Evolutionary conservation across 108 stramenopile genomes (phyloP), one percentile per base, ranked within the genome.

Genomic region (Cyclotella baltica): DNA sequence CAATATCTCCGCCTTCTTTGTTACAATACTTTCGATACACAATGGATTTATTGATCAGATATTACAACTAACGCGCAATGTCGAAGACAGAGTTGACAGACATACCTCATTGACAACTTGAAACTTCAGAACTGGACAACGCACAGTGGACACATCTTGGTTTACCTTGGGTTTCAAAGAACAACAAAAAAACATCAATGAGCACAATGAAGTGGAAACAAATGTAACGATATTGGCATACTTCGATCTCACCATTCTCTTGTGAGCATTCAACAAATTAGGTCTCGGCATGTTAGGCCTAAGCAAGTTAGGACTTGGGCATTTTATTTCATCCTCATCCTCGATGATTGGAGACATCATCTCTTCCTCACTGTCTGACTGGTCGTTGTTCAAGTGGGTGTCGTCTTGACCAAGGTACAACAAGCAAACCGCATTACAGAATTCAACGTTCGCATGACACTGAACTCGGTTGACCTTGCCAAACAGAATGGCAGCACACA

Each of bases 401-500:
- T 87, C 76, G 47, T 62, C 62, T 23, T 90, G 80, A 10, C 5
- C 3, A n/a, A 88, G 90, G 53, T 73, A 84, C 30, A 89, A 89
- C 63, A 89, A 87, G 36, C 91, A 87, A 58, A 92, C 88, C 9
- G 88, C 85, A 67, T 92, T 87, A 15, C 88, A 80, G 68, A 92
- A 90, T 9, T 77, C 75, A 27, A 95, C 87, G 25, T 86, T 73
- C 0, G 91, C 91, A 46, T 91, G 88, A 27, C 71, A 80, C 64
- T 95, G 91, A 38, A 91, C 80, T 34, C 91, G 79, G 61, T 89
- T 72, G 3, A 95, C 90, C 47, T 95, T 95, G 25, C 89, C 91
- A 83, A 92, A 90, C 28, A 95, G 63, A 57, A 95, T 92, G 38
- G 93, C 93, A 22, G 89, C 91, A 71, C 93, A 92, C 67, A 92